A percentile compares a stretch with the other conserved stretches of the same genome.
Conservation (phyloP, 306 rosid species). For the Sesbania bispinosa region DNA sequence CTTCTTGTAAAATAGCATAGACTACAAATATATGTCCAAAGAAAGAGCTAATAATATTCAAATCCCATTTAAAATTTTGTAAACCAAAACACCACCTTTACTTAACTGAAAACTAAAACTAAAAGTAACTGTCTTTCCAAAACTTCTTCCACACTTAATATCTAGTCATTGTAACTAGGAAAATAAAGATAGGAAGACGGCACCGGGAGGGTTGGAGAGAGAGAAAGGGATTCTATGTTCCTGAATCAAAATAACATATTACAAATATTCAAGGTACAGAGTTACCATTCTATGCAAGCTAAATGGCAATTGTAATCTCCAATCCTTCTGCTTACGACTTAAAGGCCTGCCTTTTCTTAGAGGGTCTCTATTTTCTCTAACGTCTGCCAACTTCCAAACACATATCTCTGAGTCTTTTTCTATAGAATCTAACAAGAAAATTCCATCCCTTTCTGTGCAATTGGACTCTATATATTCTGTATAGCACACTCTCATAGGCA, state of each 20-base stretch:
- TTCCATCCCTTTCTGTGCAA: constrained; percentile 49
- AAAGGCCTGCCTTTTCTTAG: constrained; percentile 73
- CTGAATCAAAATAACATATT: constrained; percentile 14
- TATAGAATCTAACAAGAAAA: constrained; percentile 58
- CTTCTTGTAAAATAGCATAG: background rate
- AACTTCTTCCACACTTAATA: constrained; percentile 6
- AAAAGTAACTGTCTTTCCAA: constrained; percentile 3
- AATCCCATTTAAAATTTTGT: constrained; percentile 3
- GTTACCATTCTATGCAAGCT: constrained; percentile 59
- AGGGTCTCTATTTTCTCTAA: constrained; percentile 77
- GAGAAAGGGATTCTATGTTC: constrained; percentile 14
- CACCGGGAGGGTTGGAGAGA: background rate
- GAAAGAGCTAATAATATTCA: background rate
- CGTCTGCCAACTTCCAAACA: constrained; percentile 86
- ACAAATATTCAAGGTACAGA: constrained; percentile 49
- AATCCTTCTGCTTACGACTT: constrained; percentile 74
- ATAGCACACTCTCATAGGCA: constrained; percentile 73
- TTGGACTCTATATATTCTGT: constrained; percentile 46
- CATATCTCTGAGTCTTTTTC: constrained; percentile 59
- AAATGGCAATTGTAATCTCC: constrained; percentile 84
- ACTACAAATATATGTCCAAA: background rate
- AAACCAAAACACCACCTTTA: constrained; percentile 9
- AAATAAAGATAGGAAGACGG: background rate
- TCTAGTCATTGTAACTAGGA: background rate
- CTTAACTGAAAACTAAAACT: background rate